These are phyloP conservation scores for Suillus occidentalis DNA, from an alignment of 768 basidiomycete genomes.

Conservation along the genomic window DNA sequence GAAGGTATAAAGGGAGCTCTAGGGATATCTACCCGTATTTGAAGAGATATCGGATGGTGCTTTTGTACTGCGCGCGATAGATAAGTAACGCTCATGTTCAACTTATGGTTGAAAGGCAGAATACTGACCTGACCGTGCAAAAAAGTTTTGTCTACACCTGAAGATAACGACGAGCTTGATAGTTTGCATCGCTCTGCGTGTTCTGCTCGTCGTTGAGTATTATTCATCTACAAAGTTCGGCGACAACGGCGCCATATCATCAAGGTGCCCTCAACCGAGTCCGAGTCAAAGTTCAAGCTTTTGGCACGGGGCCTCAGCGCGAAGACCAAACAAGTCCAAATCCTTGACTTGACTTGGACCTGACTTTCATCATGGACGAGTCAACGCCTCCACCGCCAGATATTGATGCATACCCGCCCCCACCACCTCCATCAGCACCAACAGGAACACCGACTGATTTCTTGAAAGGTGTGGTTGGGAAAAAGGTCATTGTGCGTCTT, in stretches of 20 bases:
- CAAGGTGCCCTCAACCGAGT: too few species aligned
- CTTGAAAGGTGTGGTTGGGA: constrained; percentile 94
- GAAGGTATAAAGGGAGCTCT: neutral
- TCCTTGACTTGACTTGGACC: neutral
- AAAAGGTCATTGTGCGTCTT: constrained; percentile 87
- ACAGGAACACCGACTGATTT: constrained; percentile 91
- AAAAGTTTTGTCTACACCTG: constrained; percentile 85
- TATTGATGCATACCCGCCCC: constrained; percentile 40
- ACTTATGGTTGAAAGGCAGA: neutral
- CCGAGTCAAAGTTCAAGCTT: too few species aligned
- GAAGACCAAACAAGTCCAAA: constrained; percentile 22
- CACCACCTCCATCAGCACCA: constrained; percentile 44
- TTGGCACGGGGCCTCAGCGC: too few species aligned
- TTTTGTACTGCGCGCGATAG: constrained; percentile 25
- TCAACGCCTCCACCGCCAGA: constrained; percentile 39
- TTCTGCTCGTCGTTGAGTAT: constrained; percentile 4
- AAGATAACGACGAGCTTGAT: constrained; percentile 83
- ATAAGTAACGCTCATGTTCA: too few species aligned
- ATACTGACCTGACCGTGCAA: constrained; percentile 64
- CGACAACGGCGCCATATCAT: neutral
- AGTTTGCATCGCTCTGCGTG: constrained; percentile 51
- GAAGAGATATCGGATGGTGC: constrained; percentile 62
- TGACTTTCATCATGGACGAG: constrained; percentile 24
- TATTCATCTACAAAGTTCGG: neutral
- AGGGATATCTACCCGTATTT: constrained; percentile 55